Evolutionary conservation across 1,139 yeast species (phyloP).

Genomic region (Nakaseomyces kungkrabaensis): DNA sequence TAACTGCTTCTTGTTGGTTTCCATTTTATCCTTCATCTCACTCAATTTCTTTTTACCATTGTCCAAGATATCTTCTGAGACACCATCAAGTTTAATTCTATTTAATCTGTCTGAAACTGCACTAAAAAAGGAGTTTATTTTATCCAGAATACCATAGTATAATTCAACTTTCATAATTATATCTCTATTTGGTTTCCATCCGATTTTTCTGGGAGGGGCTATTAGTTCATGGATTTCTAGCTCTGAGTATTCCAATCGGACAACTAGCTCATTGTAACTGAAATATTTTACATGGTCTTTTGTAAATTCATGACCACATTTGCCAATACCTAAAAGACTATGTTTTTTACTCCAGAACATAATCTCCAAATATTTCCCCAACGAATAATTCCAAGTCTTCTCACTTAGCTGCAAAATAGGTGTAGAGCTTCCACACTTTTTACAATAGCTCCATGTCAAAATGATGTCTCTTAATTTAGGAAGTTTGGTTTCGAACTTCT

Average conservation of each 20-base stretch:
- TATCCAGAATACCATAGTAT: conserved; percentile 43
- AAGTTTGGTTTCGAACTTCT: conserved; percentile 44
- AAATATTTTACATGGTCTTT: conserved; percentile 76
- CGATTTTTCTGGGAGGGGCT: conserved; percentile 63
- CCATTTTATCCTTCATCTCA: conserved; percentile 46
- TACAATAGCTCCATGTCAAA: conserved; percentile 89
- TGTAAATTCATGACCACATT: conserved; percentile 72
- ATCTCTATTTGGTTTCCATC: conserved; percentile 67
- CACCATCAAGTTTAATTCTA: conserved; percentile 71
- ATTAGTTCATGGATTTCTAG: conserved; percentile 71
- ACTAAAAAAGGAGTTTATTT: conserved; percentile 53
- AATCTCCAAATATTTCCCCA: conserved; percentile 86
- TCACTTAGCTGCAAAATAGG: conserved; percentile 84
- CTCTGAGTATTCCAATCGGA: conserved; percentile 64
- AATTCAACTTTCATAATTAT: conserved; percentile 60
- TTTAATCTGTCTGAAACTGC: conserved; percentile 64
- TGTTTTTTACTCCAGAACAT: conserved; percentile 61
- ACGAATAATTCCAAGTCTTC: conserved; percentile 79
- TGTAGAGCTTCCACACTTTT: conserved; percentile 61
- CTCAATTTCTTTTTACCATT: conserved; percentile 54
- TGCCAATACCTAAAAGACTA: conserved; percentile 38
- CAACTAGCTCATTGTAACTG: conserved; percentile 70
- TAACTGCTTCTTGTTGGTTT: conserved; percentile 42
- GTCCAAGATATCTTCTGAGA: conserved; percentile 58
- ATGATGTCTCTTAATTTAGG: conserved; percentile 61